Base-by-base conservation (phyloP, 2,329 filamentous ascomycete species). In the Botrytis paeoniae region DNA sequence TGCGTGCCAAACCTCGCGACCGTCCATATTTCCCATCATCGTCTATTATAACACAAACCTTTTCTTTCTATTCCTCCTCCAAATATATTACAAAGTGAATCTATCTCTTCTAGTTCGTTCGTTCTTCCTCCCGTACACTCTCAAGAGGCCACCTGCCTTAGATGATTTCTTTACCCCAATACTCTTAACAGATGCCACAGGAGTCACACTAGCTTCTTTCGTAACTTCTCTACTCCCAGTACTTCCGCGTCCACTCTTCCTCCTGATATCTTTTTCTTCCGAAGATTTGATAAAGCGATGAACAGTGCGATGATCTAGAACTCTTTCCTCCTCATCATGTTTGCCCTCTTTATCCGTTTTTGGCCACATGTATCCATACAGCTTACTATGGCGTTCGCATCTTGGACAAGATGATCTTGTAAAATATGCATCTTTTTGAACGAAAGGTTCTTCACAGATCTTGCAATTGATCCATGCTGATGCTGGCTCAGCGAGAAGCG, bases 361-460 rank as follows among this genome's bases (percentile, higher is more conserved):
- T 9, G 96, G 96, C 96, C 96, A 99, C 73, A 92, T 86, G 80
- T 93, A 98, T 0, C 97, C 97, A 81, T 98, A 99, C 0, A 99
- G 84, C 84, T 97, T 98, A 25, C 93, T 97, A 80, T 99, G 96
- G 0, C 96, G 89, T 83, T 99, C 96, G 82, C 96, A 99, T 10
- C 96, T 89, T 6, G 94, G 95, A 81, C 96, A 99, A 25, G 93
- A 92, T 66, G 92, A 90, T 70, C 92, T 89, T 1, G 95, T 98
- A 76, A 91, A 91, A 81, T 97, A 98, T 0, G 93, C 94, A 76
- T 98, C 92, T 59, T 89, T 87, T 81, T 98, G 95, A 9, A 98
- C 92, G 80, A 98, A 99, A 74, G 91, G 89, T 1, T 87, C 87
- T 68, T 89, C 88, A 83, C 96, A 99, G 39, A 92, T 94, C 69